Evolutionary conservation across 176 grass and related monocot genomes (phyloP).

Genomic region (Musa acuminata): DNA sequence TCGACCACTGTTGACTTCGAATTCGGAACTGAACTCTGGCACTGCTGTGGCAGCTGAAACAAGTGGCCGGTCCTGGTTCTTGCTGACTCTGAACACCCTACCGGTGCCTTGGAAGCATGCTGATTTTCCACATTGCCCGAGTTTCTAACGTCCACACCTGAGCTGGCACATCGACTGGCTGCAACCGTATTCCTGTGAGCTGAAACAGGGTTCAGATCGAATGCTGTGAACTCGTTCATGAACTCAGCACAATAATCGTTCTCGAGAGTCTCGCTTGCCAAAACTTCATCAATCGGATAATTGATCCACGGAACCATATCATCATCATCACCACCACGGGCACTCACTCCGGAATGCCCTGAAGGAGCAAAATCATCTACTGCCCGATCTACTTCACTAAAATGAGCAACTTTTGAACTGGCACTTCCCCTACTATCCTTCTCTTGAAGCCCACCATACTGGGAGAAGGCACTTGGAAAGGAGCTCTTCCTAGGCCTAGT

Average conservation of each 20-base stretch:
- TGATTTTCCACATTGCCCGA: neutral
- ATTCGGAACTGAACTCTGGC: neutral
- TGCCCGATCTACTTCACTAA: neutral
- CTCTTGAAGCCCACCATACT: neutral
- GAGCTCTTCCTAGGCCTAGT: conserved; percentile 3
- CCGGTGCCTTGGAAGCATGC: neutral
- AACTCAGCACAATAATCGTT: conserved; percentile 18
- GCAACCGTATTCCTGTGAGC: neutral
- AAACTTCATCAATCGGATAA: conserved; percentile 12
- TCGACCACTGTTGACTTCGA: neutral
- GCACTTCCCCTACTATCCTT: neutral
- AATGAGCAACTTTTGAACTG: neutral
- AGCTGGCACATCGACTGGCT: no score
- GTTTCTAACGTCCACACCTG: neutral
- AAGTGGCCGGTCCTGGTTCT: conserved; percentile 3
- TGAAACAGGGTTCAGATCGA: conserved; percentile 2
- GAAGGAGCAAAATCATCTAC: neutral
- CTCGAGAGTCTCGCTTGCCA: conserved; percentile 1
- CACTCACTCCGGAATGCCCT: neutral
- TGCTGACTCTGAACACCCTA: neutral
- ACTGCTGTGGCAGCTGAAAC: conserved; percentile 7
- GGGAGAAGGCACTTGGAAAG: neutral
- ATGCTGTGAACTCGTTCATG: conserved; percentile 13
- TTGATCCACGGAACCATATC: conserved; percentile 26
- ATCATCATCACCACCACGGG: neutral